Percentiles rank a stretch among this genome's conserved stretches.
Evolutionary conservation across 371 early-diverging fungal species (phyloP).

Genomic region (Mortierella sp.): DNA sequence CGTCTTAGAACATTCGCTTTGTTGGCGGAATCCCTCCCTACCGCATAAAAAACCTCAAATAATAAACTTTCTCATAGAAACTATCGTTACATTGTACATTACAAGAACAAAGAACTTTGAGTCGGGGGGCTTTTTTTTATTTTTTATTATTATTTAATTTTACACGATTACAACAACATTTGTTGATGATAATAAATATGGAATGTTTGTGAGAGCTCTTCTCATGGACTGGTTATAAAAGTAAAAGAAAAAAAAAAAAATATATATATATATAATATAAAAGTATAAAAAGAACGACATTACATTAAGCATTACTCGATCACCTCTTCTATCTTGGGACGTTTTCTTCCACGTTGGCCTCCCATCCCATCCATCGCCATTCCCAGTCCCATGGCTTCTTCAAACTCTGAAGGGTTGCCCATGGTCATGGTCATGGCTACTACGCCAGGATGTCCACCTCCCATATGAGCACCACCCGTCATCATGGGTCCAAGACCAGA

Average conservation of each 20-base stretch:
- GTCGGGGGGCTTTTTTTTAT: not conserved
- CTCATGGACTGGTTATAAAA: not conserved
- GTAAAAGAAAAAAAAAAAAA: not conserved
- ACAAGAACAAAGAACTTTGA: not conserved
- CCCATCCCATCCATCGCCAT: constrained; percentile 2
- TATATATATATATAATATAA: too few relatives aligned
- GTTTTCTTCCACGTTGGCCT: constrained; percentile 22
- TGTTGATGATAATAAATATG: not conserved
- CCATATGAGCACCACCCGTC: constrained; percentile 4
- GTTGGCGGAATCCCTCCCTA: not conserved
- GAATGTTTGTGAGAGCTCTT: constrained; percentile 2
- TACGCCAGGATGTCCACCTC: not conserved
- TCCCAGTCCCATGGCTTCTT: constrained; percentile 13
- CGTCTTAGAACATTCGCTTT: not conserved
- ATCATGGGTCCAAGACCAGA: not conserved
- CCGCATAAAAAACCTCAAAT: not conserved
- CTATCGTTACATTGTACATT: too few relatives aligned
- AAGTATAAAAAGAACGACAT: constrained; percentile 1
- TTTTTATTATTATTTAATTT: not conserved
- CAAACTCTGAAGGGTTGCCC: constrained; percentile 1
- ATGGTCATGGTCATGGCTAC: not conserved
- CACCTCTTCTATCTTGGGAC: constrained; percentile 38
- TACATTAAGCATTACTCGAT: constrained; percentile 20
- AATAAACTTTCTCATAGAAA: not conserved
- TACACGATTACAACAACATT: not conserved